phyloP scores from a whole-genome alignment of 1,284 basidiomycete species.

The Sanghuangporus baumii region DNA sequence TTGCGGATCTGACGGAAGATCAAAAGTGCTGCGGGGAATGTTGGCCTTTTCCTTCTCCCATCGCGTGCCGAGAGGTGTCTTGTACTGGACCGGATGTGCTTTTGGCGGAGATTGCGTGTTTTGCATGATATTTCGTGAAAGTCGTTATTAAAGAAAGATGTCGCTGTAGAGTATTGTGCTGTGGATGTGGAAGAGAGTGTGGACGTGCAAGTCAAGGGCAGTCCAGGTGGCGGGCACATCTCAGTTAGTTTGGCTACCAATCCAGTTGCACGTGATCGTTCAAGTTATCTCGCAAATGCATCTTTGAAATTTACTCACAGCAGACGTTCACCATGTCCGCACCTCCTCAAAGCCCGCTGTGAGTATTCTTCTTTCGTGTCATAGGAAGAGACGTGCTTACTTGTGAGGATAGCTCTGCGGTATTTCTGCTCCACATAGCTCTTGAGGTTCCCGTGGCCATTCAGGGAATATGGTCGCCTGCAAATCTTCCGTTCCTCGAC shows the following conservation, averaged over 20 bases:
- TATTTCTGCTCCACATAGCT: constrained; percentile 74
- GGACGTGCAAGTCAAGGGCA: constrained; percentile 1
- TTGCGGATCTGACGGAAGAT: constrained; percentile 69
- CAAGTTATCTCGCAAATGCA: not conserved
- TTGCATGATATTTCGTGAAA: not conserved
- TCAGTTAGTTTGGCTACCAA: not conserved
- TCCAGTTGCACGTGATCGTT: not conserved
- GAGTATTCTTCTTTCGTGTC: not conserved
- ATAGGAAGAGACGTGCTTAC: not conserved
- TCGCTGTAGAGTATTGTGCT: constrained; percentile 12
- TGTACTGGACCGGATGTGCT: constrained; percentile 62
- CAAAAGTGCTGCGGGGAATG: constrained; percentile 60
- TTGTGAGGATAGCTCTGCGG: constrained; percentile 40
- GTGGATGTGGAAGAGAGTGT: constrained; percentile 1
- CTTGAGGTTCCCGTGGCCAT: constrained; percentile 71
- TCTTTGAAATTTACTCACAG: not conserved
- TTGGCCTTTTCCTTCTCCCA: constrained; percentile 81
- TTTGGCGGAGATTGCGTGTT: constrained; percentile 41
- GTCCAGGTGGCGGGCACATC: constrained; percentile 1
- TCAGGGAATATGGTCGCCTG: constrained; percentile 64
- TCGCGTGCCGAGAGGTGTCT: constrained; percentile 65
- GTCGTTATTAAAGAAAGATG: constrained; percentile 7
- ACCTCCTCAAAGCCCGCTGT: constrained; percentile 18
- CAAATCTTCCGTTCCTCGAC: constrained; percentile 63
- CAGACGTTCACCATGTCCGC: constrained; percentile 7